Percentiles rank a stretch among this genome's conserved stretches.
These are phyloP conservation scores for Rhododendron ovatum DNA, from an alignment of 148 eudicot species.

Conservation along the genomic window DNA sequence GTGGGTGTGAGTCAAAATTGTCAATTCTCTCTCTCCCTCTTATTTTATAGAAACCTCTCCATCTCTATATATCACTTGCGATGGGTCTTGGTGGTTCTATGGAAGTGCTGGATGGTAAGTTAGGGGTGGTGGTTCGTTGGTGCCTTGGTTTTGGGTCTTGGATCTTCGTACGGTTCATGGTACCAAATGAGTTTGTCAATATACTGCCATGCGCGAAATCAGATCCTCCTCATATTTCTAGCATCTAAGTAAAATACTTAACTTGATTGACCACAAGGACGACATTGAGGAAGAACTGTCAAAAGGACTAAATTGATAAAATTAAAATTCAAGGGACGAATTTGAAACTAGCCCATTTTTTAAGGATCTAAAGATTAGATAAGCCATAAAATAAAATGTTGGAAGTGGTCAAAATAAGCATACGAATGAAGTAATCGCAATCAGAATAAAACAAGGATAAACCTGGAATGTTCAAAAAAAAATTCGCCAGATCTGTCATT, in stretches of 20 bases:
- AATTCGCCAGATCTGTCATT: neutral
- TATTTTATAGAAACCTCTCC: too few relatives aligned
- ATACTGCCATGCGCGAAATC: neutral
- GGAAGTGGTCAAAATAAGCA: neutral
- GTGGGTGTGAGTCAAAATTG: neutral
- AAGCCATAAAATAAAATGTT: neutral
- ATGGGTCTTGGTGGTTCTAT: neutral
- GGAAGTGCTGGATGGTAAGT: neutral
- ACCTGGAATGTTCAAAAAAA: neutral
- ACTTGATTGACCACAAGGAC: neutral
- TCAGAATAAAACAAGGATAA: neutral
- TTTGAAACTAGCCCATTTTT: neutral
- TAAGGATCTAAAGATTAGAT: neutral
- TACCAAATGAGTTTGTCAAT: neutral
- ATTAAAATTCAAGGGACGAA: neutral
- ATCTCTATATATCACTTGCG: neutral
- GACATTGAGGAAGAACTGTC: neutral
- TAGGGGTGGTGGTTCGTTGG: neutral
- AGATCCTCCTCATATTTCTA: neutral
- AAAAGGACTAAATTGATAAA: neutral
- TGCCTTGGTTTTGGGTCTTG: neutral
- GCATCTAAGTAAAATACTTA: neutral
- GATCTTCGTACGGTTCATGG: neutral
- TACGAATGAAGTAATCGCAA: neutral
- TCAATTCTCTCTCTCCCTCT: too few relatives aligned